Conservation (phyloP, 202 grass and related monocot genomes). For the Panicum hallii region DNA sequence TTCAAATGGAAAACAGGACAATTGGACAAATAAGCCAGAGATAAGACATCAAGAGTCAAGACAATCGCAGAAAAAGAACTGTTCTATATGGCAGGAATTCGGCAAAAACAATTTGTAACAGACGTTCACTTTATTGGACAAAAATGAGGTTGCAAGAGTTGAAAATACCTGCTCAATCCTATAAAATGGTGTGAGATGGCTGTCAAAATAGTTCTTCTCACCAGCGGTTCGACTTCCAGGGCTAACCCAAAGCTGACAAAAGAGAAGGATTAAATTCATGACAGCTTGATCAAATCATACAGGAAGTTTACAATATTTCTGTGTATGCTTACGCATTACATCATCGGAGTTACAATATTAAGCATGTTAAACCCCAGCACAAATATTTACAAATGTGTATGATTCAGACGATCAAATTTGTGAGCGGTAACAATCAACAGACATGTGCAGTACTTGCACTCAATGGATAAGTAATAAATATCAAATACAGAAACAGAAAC, state of each 20-base stretch:
- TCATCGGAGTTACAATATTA: background rate
- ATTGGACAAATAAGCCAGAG: background rate
- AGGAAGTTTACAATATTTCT: slow-evolving; percentile 31
- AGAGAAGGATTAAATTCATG: slow-evolving; percentile 30
- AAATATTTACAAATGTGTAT: too few relatives aligned
- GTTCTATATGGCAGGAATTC: slow-evolving; percentile 22
- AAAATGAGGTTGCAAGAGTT: slow-evolving; percentile 34
- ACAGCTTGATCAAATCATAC: background rate
- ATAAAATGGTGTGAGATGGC: slow-evolving; percentile 94
- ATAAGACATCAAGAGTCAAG: slow-evolving; percentile 17
- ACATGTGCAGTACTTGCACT: background rate
- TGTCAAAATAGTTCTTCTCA: slow-evolving; percentile 97
- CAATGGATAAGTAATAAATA: background rate
- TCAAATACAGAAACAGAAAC: too few relatives aligned
- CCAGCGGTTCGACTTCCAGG: slow-evolving; percentile 72
- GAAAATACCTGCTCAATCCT: slow-evolving; percentile 90
- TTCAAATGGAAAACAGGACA: slow-evolving; percentile 44
- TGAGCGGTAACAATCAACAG: slow-evolving; percentile 1
- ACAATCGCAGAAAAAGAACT: slow-evolving; percentile 23
- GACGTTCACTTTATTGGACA: slow-evolving; percentile 24
- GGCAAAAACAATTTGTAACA: slow-evolving; percentile 27
- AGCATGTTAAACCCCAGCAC: background rate
- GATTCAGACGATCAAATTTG: too few relatives aligned
- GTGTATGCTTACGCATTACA: slow-evolving; percentile 15
- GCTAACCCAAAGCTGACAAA: slow-evolving; percentile 92